Evolutionary conservation across 257 asterid species (phyloP), one percentile per base, ranked within the genome.

Genomic region (Solanum chaucha): DNA sequence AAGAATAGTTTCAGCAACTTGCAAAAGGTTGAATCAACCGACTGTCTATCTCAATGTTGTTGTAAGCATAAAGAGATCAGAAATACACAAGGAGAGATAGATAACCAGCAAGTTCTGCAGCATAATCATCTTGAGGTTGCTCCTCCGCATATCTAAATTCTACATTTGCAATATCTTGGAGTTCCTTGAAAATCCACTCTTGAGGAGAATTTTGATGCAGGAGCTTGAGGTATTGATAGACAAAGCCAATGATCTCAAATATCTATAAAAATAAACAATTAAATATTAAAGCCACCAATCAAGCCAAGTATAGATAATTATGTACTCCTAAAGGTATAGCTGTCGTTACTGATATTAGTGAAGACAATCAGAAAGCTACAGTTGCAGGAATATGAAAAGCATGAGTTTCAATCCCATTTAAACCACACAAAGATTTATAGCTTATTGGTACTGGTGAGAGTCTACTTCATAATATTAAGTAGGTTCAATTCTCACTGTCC

Each of bases 41-140:
- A 78, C 38, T 44, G 40, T 78, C 38, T 41, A 28, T 46, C 22
- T 46, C 67, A 80, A 80, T 80, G 64, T 80, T 26, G 35, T 46
- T 26, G 40, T 41, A 28, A 44, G 24, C 40, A 80, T 9, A 80
- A 80, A 26, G 67, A 80, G 38, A 80, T 48, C 35, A 26, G 40
- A 80, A 80, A 80, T 28, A 80, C 84, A 80, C 84, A 80, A 46
- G 84, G 65, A 71, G 14, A 71, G 81, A 70, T 22, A 77, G 32
- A 86, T 51, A 86, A 41, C 99, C 99, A 89, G 99, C 93, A 93
- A 97, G 99, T 90, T 94, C 98, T 20, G 98, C 94, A 87, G 98
- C 99, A 92, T 97, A 97, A 88, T 97, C 99, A 92, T 95, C 99
- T 86, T 96, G 99, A 89, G 98, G 98, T 89, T 95, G 98, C 93